Evolutionary conservation across 306 rosid genomes (phyloP).

Genomic region (Senna tora): DNA sequence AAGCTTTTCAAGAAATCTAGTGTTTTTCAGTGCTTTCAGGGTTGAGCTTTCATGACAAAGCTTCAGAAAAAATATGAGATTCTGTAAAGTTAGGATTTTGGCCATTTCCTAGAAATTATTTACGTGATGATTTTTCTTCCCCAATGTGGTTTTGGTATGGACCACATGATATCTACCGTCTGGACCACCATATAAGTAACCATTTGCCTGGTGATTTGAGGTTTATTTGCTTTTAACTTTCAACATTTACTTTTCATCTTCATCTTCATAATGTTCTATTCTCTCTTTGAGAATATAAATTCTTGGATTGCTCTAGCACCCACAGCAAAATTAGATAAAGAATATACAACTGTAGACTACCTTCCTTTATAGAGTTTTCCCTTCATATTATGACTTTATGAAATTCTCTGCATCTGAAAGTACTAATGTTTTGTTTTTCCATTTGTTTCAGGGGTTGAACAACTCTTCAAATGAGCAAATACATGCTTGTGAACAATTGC

Average conservation of each 20-base stretch:
- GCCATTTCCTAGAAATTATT: background rate
- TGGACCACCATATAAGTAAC: background rate
- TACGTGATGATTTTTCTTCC: background rate
- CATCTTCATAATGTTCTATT: background rate
- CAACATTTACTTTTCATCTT: background rate
- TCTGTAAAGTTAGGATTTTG: background rate
- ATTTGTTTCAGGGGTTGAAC: slow-evolving; percentile 45
- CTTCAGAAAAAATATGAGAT: background rate
- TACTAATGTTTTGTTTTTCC: slow-evolving; percentile 18
- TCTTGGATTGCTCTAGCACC: too few relatives aligned
- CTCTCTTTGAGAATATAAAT: background rate
- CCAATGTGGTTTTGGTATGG: slow-evolving; percentile 1
- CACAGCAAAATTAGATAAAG: too few relatives aligned
- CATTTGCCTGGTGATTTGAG: slow-evolving; percentile 10
- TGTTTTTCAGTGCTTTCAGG: slow-evolving; percentile 2
- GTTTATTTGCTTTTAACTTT: background rate
- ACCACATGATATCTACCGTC: background rate
- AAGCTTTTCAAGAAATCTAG: background rate
- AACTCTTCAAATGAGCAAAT: slow-evolving; percentile 23
- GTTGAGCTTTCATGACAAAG: slow-evolving; percentile 3
- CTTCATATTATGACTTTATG: background rate
- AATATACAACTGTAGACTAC: too few relatives aligned
- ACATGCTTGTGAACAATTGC: slow-evolving; percentile 1
- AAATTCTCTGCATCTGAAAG: background rate
- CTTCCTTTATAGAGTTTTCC: too few relatives aligned